These are phyloP conservation scores for Tephrocybe rancida DNA, from an alignment of 768 basidiomycete species.

Conservation along the genomic window DNA sequence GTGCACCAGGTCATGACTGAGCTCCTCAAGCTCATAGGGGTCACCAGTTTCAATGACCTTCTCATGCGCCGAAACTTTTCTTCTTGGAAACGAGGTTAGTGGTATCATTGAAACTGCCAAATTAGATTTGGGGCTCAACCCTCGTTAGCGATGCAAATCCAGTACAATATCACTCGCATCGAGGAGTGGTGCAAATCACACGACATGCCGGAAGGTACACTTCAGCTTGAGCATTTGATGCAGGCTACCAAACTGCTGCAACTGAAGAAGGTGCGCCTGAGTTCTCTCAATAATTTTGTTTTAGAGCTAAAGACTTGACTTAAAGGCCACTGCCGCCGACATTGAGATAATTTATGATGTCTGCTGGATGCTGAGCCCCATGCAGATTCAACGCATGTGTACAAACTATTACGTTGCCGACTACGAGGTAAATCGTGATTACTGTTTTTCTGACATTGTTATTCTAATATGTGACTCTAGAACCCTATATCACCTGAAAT, in stretches of 20 bases:
- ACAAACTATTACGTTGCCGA: slow-evolving; percentile 99
- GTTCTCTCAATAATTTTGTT: neutral
- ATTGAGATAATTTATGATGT: slow-evolving; percentile 99
- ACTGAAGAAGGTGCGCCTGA: slow-evolving; percentile 81
- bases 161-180: slow-evolving; percentile 97
- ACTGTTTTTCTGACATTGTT: neutral
- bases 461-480: slow-evolving; percentile 38
- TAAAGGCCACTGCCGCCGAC: slow-evolving; percentile 86
- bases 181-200: slow-evolving; percentile 99
- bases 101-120: neutral
- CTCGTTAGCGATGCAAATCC: slow-evolving; percentile 94
- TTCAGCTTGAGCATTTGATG: slow-evolving; percentile 98
- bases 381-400: slow-evolving; percentile 99
- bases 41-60: slow-evolving; percentile 97
- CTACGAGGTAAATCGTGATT: slow-evolving; percentile 72
- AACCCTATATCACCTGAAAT: slow-evolving; percentile 98
- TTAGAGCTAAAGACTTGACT: slow-evolving; percentile 11
- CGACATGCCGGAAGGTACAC: slow-evolving; percentile 97
- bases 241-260: slow-evolving; percentile 98
- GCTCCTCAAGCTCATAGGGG: slow-evolving; percentile 92
- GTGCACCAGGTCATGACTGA: slow-evolving; percentile 95
- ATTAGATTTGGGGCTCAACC: neutral
- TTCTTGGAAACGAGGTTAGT: slow-evolving; percentile 97
- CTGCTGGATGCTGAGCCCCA: slow-evolving; percentile 99
- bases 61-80: slow-evolving; percentile 99